Evolutionary conservation across 208 protist genomes (phyloP).

Genomic region (Crithidia fasciculata): DNA sequence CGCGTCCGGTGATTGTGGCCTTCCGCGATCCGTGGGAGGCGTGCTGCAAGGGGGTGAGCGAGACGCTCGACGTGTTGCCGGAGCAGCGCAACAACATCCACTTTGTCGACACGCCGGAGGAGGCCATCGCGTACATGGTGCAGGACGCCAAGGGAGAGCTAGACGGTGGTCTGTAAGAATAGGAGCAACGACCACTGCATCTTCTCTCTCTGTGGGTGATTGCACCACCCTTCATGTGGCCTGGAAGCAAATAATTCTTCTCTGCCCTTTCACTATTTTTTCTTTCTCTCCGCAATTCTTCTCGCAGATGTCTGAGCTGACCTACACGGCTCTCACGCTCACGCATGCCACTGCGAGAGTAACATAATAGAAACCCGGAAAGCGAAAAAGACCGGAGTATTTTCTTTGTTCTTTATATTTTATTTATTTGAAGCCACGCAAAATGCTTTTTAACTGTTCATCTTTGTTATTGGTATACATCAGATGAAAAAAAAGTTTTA

Average conservation of each 20-base stretch:
- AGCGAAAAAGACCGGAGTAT: too few species aligned
- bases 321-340: too few species aligned
- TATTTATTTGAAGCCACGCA: not conserved
- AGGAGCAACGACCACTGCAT: not conserved
- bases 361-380: too few species aligned
- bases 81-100: conserved; percentile 40
- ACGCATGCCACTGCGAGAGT: too few species aligned
- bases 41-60: conserved; percentile 45
- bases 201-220: too few species aligned
- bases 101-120: conserved; percentile 71
- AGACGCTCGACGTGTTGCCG: conserved; percentile 38
- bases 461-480: too few species aligned
- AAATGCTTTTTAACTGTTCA: not conserved
- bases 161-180: conserved; percentile 7
- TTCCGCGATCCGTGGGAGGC: conserved; percentile 78
- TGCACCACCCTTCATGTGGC: too few species aligned
- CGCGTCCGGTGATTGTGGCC: conserved; percentile 58
- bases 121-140: conserved; percentile 50
- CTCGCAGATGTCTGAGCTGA: too few species aligned
- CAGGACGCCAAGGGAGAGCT: conserved; percentile 36
- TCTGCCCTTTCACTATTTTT: too few species aligned
- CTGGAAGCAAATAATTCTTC: too few species aligned
- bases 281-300: too few species aligned
- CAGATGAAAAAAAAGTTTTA: too few species aligned
- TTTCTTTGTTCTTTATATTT: not conserved